Evolutionary conservation across 352 stramenopile genomes (phyloP), one percentile per base, ranked within the genome.

Genomic region (Phytophthora europaea): DNA sequence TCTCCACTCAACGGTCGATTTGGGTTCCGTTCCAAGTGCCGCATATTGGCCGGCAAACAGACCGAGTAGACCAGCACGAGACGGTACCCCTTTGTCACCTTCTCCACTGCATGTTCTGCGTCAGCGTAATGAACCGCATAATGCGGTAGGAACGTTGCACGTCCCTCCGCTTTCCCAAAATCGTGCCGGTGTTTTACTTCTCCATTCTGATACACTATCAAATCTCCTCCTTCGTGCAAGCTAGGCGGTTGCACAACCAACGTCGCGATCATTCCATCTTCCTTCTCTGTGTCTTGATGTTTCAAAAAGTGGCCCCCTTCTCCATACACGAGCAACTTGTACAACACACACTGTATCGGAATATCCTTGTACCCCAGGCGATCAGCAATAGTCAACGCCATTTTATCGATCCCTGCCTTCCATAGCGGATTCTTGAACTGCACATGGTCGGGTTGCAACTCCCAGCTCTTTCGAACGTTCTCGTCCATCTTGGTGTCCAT

Each of bases 241-340:
- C 67, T 72, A 0, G 83, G 75, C 20, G 47, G 47, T 18, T 54
- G 47, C 20, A 54, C 20, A 12, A 87, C 59, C 13, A 87, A 60
- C 18, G 79, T 87, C 1, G 75, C 79, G 20, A 85, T 81, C 82
- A 84, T 86, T 20, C 77, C 78, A 18, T 62, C 64, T 48, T 89
- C 66, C 45, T 87, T 87, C 70, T 89, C 82, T 15, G 77, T 88
- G 38, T 88, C 79, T 47, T 78, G 70, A 51, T 89, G 79, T n/a
- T 72, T 72, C 3, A 71, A 53, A 53, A 84, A 89, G 50, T 85
- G 80, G 51, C 72, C 72, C 18, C 70, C 79, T 36, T 70, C 18
- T 74, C 81, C 45, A 28, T 56, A 50, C 60, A 34, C 26, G 47
- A 58, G 26, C 53, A 60, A 16, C n/a, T 60, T 60, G 31, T 60